Evolutionary conservation across 139 green algal genomes (phyloP).

Genomic region (Chlamydomonas applanata): DNA sequence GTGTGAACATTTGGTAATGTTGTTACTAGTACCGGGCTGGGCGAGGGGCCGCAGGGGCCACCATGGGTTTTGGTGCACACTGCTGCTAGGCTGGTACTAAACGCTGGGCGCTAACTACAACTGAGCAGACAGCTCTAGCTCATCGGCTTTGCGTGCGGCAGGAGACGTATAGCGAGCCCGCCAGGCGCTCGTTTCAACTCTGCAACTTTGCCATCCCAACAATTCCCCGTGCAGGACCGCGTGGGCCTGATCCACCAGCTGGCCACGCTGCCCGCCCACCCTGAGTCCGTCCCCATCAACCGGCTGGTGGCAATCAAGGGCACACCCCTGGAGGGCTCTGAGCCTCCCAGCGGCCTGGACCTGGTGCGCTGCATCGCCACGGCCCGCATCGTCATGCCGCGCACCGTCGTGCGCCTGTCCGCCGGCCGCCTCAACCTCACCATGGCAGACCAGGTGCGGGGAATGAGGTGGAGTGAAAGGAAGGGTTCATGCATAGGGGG

Average conservation of each 20-base stretch:
- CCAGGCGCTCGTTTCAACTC: too few relatives aligned
- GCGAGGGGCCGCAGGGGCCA: neutral
- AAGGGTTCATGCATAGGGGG: too few relatives aligned
- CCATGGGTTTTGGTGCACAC: neutral
- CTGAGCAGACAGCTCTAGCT: too few relatives aligned
- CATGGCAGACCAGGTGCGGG: slow-evolving; percentile 65
- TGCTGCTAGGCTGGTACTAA: neutral
- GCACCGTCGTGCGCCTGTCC: slow-evolving; percentile 86
- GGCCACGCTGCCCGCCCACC: slow-evolving; percentile 93
- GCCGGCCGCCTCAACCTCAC: slow-evolving; percentile 67
- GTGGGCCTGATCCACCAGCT: slow-evolving; percentile 64
- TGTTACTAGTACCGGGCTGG: neutral
- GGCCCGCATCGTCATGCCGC: slow-evolving; percentile 93
- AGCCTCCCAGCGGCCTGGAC: slow-evolving; percentile 66
- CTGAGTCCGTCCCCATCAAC: slow-evolving; percentile 97
- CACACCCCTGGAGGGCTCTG: slow-evolving; percentile 30
- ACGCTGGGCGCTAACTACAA: too few relatives aligned
- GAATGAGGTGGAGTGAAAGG: too few relatives aligned
- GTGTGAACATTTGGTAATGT: too few relatives aligned
- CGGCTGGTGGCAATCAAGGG: slow-evolving; percentile 86
- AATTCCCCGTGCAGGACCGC: too few relatives aligned
- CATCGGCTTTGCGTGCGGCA: too few relatives aligned
- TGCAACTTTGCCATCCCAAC: too few relatives aligned
- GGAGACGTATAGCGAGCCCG: too few relatives aligned
- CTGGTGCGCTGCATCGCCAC: slow-evolving; percentile 94